Percentiles rank a stretch among this genome's conserved stretches.
phyloP scores from a whole-genome alignment of 257 asterid species.

The Solanum medicagineum region DNA sequence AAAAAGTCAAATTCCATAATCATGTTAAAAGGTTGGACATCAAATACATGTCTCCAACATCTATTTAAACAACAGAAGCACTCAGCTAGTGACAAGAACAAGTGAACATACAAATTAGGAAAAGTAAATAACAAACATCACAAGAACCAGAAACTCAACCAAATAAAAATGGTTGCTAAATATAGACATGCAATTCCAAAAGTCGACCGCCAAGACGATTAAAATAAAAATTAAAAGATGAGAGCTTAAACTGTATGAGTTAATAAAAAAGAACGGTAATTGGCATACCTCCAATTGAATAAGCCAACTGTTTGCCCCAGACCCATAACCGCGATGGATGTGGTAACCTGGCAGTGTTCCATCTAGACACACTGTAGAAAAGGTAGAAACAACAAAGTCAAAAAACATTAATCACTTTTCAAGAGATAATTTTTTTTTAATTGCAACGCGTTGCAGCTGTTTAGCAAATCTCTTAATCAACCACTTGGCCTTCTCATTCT shows the following conservation, averaged over 20 bases:
- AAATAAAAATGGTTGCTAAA: neutral
- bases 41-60: neutral
- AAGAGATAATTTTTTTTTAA: neutral
- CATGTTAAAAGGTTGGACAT: neutral
- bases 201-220: neutral
- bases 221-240: neutral
- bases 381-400: neutral
- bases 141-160: neutral
- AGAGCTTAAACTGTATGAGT: neutral
- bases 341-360: constrained; percentile 93
- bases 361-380: constrained; percentile 78
- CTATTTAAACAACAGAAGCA: neutral
- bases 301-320: constrained; percentile 91
- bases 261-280: neutral
- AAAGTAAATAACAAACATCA: neutral
- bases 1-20: neutral
- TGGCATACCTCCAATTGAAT: constrained; percentile 71
- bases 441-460: neutral
- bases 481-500: neutral
- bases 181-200: neutral
- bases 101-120: neutral
- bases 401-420: neutral
- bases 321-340: constrained; percentile 69
- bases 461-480: neutral
- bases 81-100: neutral